Base-by-base conservation (phyloP, 73 alveolate genomes). In the Blepharisma stoltei region DNA sequence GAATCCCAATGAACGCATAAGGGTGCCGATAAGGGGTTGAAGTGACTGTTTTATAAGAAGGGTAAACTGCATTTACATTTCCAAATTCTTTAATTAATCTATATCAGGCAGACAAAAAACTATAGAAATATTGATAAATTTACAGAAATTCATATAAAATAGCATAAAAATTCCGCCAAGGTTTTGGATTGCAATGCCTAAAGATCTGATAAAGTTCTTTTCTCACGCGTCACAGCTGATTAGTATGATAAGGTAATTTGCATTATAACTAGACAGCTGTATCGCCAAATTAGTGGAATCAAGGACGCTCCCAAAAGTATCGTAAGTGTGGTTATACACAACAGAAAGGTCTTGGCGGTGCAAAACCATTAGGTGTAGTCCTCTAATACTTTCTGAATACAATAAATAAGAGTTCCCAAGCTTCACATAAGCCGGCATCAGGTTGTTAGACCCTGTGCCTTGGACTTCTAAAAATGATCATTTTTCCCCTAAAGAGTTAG, bases 121-220 rank as follows among this genome's bases (percentile, higher is more conserved):
- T n/a, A n/a, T n/a, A n/a, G n/a, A n/a, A n/a, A n/a, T n/a, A n/a
- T n/a, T n/a, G n/a, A n/a, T n/a, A n/a, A n/a, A n/a, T n/a, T n/a
- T n/a, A n/a, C n/a, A n/a, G n/a, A n/a, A n/a, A n/a, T n/a, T n/a
- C n/a, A n/a, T n/a, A n/a, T n/a, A n/a, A n/a, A n/a, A n/a, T n/a
- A n/a, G n/a, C n/a, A n/a, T n/a, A n/a, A n/a, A n/a, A n/a, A 14
- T 14, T 38, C 73, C 73, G 11, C 73, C 73, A 60, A 60, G 73
- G 14, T 60, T 38, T 9, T 14, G 14, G 3, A 60, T 20, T 14
- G 73, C 73, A 60, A 14, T 14, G 45, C 49, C 45, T 14, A 60
- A 25, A 9, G 14, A 8, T 25, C 23, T 60, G 11, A 9, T 60
- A 25, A 60, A 60, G 5, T 18, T 14, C 11, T n/a, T n/a, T 60